These are phyloP conservation scores for Camelina neglecta DNA, from an alignment of 345 rosid species.

Conservation along the genomic window DNA sequence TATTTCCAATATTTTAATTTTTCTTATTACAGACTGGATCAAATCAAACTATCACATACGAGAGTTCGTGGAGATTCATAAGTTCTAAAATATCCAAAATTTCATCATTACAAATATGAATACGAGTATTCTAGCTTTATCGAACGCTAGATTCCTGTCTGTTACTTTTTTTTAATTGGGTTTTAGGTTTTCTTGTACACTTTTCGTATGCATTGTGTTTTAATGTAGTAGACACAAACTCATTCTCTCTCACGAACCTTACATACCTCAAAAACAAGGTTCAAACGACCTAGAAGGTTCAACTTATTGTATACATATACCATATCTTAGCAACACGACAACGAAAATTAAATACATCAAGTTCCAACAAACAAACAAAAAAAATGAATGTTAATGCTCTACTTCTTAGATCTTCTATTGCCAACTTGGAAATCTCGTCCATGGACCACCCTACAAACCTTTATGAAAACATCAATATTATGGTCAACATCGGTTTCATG, in stretches of 20 bases:
- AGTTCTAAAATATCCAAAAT: not conserved
- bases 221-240: not conserved
- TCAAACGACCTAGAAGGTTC: not conserved
- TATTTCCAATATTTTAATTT: not conserved
- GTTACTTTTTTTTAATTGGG: too few relatives aligned
- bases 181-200: not conserved
- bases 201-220: not conserved
- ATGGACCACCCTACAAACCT: conserved; percentile 32
- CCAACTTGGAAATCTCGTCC: conserved; percentile 19
- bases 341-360: not conserved
- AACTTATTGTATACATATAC: conserved; percentile 16
- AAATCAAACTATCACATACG: not conserved
- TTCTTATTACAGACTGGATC: not conserved
- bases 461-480: conserved; percentile 15
- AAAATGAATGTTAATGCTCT: conserved; percentile 1
- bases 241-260: not conserved
- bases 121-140: not conserved
- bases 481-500: conserved; percentile 26
- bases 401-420: conserved; percentile 33
- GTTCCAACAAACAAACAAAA: not conserved
- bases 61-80: not conserved
- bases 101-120: not conserved
- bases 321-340: conserved; percentile 10
- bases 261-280: not conserved
- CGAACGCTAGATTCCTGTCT: not conserved